Percentiles rank a stretch among this genome's conserved stretches.
Conservation (phyloP, 129 eudicot genomes). For the Deinandra increscens region DNA sequence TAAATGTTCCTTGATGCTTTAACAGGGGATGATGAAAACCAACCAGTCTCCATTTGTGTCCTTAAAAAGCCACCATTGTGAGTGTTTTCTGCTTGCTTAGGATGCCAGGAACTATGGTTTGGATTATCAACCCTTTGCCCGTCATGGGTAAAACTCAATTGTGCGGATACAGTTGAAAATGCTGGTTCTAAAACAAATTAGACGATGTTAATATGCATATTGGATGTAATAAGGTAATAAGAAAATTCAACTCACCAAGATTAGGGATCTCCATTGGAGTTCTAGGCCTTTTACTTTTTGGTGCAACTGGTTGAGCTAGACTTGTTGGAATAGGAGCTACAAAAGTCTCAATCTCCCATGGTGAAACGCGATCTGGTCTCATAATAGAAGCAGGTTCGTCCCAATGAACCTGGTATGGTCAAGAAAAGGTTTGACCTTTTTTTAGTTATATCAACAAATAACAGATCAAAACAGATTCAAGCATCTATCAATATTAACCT, state of each 20-base stretch:
- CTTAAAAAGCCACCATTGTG: constrained; percentile 30
- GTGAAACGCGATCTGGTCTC: constrained; percentile 89
- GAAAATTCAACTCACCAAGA: constrained; percentile 39
- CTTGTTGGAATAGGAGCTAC: constrained; percentile 52
- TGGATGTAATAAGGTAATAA: background rate
- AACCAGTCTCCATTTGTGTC: constrained; percentile 34
- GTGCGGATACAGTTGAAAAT: constrained; percentile 43
- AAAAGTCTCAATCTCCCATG: constrained; percentile 74
- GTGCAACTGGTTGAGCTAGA: constrained; percentile 30
- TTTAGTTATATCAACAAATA: background rate
- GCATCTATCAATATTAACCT: constrained; percentile 37
- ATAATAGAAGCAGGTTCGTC: constrained; percentile 72
- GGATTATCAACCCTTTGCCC: constrained; percentile 38
- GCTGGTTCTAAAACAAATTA: constrained; percentile 43
- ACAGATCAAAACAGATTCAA: background rate
- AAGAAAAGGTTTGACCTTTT: constrained; percentile 5
- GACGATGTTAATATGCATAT: constrained; percentile 16
- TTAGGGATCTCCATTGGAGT: constrained; percentile 39
- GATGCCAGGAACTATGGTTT: constrained; percentile 21
- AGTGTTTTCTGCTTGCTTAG: constrained; percentile 29
- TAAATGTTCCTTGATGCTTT: constrained; percentile 39
- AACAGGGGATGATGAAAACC: constrained; percentile 38
- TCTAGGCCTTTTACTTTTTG: constrained; percentile 46
- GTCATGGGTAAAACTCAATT: constrained; percentile 41
- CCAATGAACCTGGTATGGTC: constrained; percentile 72